phyloP scores from a whole-genome alignment of 169 alveolate genomes.

The Plasmodium berghei region DNA sequence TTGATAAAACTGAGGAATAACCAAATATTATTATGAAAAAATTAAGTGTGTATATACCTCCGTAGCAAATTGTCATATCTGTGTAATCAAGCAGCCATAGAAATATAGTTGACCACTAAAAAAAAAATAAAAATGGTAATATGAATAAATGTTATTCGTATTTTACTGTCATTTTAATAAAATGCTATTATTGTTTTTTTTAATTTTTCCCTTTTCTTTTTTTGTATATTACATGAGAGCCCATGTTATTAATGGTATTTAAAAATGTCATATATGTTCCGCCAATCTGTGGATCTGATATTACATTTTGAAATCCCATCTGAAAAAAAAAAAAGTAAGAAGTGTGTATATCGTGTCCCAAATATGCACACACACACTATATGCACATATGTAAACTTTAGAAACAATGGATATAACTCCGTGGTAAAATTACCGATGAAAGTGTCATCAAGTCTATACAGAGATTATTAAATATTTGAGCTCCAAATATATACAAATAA shows the following conservation, averaged over 20 bases:
- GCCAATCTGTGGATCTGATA: constrained; percentile 88
- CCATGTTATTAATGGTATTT: constrained; percentile 87
- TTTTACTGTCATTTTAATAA: not conserved
- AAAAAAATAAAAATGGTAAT: constrained; percentile 4
- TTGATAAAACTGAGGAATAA: not conserved
- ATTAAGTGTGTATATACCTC: constrained; percentile 17
- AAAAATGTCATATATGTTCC: constrained; percentile 91
- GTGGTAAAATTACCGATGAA: constrained; percentile 59
- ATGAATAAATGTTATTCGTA: not conserved
- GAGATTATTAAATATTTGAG: constrained; percentile 76
- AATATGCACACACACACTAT: constrained; percentile 1
- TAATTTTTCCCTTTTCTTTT: not conserved
- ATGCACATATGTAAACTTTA: constrained; percentile 1
- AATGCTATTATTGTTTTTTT: not conserved
- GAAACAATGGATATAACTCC: not conserved
- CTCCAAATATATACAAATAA: constrained; percentile 64
- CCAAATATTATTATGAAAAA: too few relatives aligned
- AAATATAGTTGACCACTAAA: constrained; percentile 77
- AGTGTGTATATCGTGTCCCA: not conserved
- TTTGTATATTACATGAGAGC: constrained; percentile 76
- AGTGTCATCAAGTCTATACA: constrained; percentile 65
- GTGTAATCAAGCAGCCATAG: constrained; percentile 80
- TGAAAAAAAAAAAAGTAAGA: constrained; percentile 38
- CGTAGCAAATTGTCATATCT: constrained; percentile 69
- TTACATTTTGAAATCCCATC: constrained; percentile 83